Evolutionary conservation across 1,284 basidiomycete genomes (phyloP).

Genomic region (Cystobasidium pallidum): DNA sequence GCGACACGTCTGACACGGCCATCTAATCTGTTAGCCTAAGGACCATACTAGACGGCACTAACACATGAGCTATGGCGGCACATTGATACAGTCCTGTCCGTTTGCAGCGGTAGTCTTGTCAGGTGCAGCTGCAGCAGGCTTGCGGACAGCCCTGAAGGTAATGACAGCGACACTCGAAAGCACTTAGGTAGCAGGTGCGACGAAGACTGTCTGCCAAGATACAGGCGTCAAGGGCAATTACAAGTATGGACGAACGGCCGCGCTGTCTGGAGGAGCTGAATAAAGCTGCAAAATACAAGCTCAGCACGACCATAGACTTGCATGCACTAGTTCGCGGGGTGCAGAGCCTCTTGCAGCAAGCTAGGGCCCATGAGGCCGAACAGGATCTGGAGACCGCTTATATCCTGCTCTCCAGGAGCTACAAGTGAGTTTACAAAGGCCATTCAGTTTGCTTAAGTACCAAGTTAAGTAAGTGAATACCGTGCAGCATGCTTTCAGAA

Average conservation of each 20-base stretch:
- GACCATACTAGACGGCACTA: no score
- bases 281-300: conserved; percentile 52
- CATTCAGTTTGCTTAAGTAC: no score
- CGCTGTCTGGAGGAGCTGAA: conserved; percentile 24
- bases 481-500: background rate
- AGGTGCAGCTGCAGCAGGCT: background rate
- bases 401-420: conserved; percentile 13
- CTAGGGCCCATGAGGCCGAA: conserved; percentile 18
- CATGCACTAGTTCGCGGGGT: conserved; percentile 46
- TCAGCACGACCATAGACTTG: conserved; percentile 55
- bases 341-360: conserved; percentile 14
- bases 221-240: background rate
- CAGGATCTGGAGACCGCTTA: conserved; percentile 22
- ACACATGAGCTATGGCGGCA: background rate
- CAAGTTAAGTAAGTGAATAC: background rate
- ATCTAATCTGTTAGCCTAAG: no score
- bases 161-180: no score
- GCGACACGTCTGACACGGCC: background rate
- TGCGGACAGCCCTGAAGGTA: no score
- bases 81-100: background rate
- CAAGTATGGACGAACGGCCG: background rate
- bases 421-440: conserved; percentile 10
- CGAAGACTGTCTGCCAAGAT: no score
- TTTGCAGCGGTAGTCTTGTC: background rate
- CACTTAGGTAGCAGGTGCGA: no score